These are phyloP conservation scores for Pseudonitzschia multistriata DNA, from an alignment of 108 stramenopile species.

Conservation along the genomic window DNA sequence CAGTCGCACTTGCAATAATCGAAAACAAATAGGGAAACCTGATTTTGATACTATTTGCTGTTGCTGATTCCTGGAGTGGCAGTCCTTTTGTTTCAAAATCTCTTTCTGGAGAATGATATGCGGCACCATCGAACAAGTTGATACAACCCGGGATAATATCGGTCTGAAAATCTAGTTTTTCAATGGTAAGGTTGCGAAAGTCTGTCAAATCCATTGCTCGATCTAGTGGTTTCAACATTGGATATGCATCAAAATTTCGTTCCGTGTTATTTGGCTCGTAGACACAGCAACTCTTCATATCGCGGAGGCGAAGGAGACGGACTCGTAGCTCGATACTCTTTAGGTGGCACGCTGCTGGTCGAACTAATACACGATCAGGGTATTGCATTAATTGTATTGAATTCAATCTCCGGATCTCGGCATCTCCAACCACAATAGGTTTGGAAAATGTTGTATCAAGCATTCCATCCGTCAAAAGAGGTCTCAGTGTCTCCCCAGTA, in stretches of 20 bases:
- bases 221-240: neutral
- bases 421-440: neutral
- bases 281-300: constrained; percentile 10
- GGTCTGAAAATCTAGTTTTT: neutral
- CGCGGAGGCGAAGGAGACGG: constrained; percentile 1
- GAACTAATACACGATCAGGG: neutral
- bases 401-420: neutral
- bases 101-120: neutral
- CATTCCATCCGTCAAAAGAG: neutral
- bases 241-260: neutral
- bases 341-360: neutral
- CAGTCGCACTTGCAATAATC: neutral
- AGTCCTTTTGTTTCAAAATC: neutral
- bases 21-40: neutral
- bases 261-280: neutral
- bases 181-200: neutral
- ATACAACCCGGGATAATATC: neutral
- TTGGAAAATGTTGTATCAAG: neutral
- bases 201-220: neutral
- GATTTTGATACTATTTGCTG: neutral
- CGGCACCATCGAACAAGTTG: neutral
- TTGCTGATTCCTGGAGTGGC: neutral
- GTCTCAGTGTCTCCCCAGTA: neutral
- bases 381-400: neutral
- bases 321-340: neutral